Percentiles rank a stretch among this genome's conserved stretches.
Conservation (phyloP, 108 stramenopile genomes). For the Nitzschia sp. region DNA sequence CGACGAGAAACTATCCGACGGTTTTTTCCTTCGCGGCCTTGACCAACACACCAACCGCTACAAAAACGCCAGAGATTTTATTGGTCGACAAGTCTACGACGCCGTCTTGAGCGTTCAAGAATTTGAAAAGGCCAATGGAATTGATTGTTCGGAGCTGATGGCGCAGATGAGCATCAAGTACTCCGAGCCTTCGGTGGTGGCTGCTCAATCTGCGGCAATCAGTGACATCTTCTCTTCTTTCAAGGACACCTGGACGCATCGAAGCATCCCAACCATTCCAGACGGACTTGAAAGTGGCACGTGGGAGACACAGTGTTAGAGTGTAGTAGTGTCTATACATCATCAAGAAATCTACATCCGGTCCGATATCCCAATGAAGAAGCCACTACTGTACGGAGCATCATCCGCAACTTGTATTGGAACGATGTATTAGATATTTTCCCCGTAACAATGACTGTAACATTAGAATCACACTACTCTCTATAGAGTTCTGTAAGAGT, state of each 20-base stretch:
- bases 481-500: too few relatives aligned
- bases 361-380: too few relatives aligned
- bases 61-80: not conserved
- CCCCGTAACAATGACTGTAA: not conserved
- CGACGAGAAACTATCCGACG: not conserved
- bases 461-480: too few relatives aligned
- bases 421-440: too few relatives aligned
- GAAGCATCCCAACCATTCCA: constrained; percentile 8
- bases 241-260: constrained; percentile 14
- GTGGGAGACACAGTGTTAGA: constrained; percentile 1
- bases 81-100: not conserved
- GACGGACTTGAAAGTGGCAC: not conserved
- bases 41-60: constrained; percentile 11
- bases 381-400: too few relatives aligned
- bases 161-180: not conserved
- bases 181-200: constrained; percentile 10
- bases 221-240: constrained; percentile 9
- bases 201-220: constrained; percentile 5
- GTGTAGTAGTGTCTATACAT: too few relatives aligned
- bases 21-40: constrained; percentile 13
- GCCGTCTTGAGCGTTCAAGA: constrained; percentile 7
- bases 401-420: too few relatives aligned
- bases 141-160: constrained; percentile 9
- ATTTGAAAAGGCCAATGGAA: not conserved
- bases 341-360: too few relatives aligned